Base-by-base conservation (phyloP, 2,329 filamentous ascomycete genomes). In the Claviceps arundinis region DNA sequence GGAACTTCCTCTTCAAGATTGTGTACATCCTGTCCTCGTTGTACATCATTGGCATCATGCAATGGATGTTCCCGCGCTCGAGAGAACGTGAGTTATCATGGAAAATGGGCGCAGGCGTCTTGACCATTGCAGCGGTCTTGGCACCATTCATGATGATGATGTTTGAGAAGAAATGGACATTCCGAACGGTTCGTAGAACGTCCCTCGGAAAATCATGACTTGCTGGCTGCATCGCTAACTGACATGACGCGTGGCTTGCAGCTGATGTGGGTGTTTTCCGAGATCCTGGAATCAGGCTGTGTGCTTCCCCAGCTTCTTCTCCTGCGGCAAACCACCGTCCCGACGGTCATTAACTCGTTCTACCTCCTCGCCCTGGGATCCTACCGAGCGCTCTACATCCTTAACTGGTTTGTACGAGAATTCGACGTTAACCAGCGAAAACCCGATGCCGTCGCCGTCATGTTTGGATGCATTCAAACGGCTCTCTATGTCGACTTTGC, bases 271-370 rank as follows among this genome's bases (percentile, higher is more conserved):
- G 79, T 83, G 53, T 95, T 96, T 70, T 95, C 88, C 37, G 83
- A 93, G 60, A 85, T 95, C 58, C 84, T 97, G 62, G 91, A 97
- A 70, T 91, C 89, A 37, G 81, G 94, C 55, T 93, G 87, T 66
- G 81, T 96, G 37, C 81, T 97, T 19, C 91, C 91, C 0, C 91
- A 97, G 66, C 82, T 97, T 1, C 79, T 96, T 5, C 82, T 96
- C 44, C 81, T 97, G 14, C 87, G 91, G 54, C 89, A 96, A 68
- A 96, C 91, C n/a, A 89, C 84, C 26, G 89, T 96, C 0, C 91
- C 91, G 0, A 97, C 91, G 48, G 91, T 96, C 47, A 90, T 97
- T 69, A 88, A 95, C 66, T 95, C 88, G n/a, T 95, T 87, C 71
- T 97, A 97, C 68, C 85, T 97, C 52, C 74, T 93, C 48, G 82